phyloP scores from a whole-genome alignment of 345 rosid genomes.

The Lepidium didymum region DNA sequence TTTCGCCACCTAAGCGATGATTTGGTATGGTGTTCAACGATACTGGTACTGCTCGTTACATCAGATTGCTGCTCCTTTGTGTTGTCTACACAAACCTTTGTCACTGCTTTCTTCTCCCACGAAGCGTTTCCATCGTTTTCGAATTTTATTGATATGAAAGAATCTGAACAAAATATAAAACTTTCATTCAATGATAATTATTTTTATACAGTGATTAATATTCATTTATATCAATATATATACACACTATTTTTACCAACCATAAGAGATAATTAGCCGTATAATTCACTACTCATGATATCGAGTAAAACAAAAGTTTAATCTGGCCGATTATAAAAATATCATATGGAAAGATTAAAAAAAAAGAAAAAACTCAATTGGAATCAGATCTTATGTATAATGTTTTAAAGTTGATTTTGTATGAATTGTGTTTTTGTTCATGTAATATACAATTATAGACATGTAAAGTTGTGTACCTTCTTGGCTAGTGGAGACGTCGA shows the following conservation, averaged over 20 bases:
- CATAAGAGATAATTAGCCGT: neutral
- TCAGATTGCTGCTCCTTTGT: constrained; percentile 31
- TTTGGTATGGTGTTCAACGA: constrained; percentile 57
- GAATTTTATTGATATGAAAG: constrained; percentile 89
- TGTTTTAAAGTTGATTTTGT: neutral
- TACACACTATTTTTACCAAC: neutral
- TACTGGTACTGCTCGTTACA: constrained; percentile 35
- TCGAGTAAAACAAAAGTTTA: constrained; percentile 10
- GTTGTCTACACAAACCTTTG: constrained; percentile 49
- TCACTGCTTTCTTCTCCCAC: constrained; percentile 70
- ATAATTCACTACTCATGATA: neutral
- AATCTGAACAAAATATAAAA: constrained; percentile 43
- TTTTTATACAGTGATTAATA: neutral
- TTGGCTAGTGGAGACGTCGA: constrained; percentile 55
- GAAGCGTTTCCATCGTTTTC: constrained; percentile 78
- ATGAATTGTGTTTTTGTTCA: neutral
- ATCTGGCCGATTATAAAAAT: neutral
- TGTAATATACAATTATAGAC: neutral
- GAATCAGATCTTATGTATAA: neutral
- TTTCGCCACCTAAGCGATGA: constrained; percentile 82
- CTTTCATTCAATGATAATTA: neutral
- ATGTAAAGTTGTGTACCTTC: constrained; percentile 58
- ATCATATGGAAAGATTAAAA: neutral
- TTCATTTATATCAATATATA: neutral
- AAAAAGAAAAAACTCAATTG: neutral